These are phyloP conservation scores for Lipomyces japonicus DNA, from an alignment of 805 yeast species.

Conservation along the genomic window DNA sequence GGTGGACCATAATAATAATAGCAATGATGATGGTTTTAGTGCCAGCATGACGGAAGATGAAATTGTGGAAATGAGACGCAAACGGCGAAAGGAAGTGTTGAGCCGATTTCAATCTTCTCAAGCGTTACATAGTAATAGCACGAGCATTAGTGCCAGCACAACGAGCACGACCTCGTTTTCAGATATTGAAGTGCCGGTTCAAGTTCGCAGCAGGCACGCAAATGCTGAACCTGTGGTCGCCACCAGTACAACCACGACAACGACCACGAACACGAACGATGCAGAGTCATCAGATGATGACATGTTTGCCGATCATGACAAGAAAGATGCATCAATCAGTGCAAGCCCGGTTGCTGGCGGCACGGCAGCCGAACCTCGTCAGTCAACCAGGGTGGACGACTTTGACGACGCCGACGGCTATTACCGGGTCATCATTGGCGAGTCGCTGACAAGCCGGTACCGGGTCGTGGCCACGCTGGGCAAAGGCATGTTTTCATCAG, in stretches of 20 bases:
- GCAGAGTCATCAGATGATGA: slow-evolving; percentile 30
- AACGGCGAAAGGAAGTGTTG: slow-evolving; percentile 25
- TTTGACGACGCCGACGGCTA: slow-evolving; percentile 38
- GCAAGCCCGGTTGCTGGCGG: no score
- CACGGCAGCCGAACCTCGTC: no score
- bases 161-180: no score
- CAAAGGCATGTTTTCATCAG: slow-evolving; percentile 39
- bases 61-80: slow-evolving; percentile 27
- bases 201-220: not conserved
- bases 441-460: slow-evolving; percentile 35
- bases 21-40: no score
- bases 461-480: slow-evolving; percentile 34
- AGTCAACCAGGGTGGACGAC: not conserved
- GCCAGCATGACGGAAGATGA: slow-evolving; percentile 31
- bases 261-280: not conserved
- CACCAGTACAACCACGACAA: not conserved
- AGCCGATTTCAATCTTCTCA: slow-evolving; percentile 10
- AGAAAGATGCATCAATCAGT: no score
- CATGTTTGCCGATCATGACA: slow-evolving; percentile 32
- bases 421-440: slow-evolving; percentile 36
- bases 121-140: no score
- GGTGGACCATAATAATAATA: no score
- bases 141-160: no score
- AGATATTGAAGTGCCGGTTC: no score
- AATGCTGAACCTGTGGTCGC: not conserved